Base-by-base conservation (phyloP, 805 yeast species). In the Starmerella scarabaei region DNA sequence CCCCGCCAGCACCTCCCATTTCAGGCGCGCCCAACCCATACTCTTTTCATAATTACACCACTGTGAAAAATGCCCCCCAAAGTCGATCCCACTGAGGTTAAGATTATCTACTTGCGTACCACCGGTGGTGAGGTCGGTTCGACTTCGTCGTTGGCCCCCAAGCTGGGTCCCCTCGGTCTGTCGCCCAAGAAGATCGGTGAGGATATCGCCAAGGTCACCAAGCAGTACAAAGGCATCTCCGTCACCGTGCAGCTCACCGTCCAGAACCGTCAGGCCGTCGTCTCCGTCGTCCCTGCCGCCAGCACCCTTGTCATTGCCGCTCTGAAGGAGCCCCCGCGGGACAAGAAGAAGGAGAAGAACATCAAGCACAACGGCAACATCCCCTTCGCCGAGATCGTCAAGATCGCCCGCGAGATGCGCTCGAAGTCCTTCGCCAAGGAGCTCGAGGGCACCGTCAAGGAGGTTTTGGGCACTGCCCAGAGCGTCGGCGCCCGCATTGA, bases 111-210 rank as follows among this genome's bases (percentile, higher is more conserved):
- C 83, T 75, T 91, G 72, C 84, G 98, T 81, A 96, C 98, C 72
- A 93, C 85, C 60, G 98, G 98, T 82, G 98, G 98, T 78, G 98
- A 91, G 77, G 93, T 91, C 63, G 98, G 97, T 75, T 94, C 96
- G 64, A 85, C 97, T 53, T 82, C 98, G 57, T 95, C 98, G 57
- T 81, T 91, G 64, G 98, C 98, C 61, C 98, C 98, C 68, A 91
- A 91, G 88, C 91, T 91, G 66, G 98, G 98, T 83, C 98, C 98
- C 61, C 83, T 91, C 67, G 98, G 98, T 85, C 76, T 91, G 62
- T 85, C 96, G 52, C 96, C 98, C 75, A 91, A 88, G 93, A 88
- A 91, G 80, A 95, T 91, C 66, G 98, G 98, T 86, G 98, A 91
- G 73, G 98, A 91, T 68, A 91, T 91, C 63, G 98, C 98, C 68